These are phyloP conservation scores for Trifolium subterraneum DNA, from an alignment of 306 rosid species.

Conservation along the genomic window DNA sequence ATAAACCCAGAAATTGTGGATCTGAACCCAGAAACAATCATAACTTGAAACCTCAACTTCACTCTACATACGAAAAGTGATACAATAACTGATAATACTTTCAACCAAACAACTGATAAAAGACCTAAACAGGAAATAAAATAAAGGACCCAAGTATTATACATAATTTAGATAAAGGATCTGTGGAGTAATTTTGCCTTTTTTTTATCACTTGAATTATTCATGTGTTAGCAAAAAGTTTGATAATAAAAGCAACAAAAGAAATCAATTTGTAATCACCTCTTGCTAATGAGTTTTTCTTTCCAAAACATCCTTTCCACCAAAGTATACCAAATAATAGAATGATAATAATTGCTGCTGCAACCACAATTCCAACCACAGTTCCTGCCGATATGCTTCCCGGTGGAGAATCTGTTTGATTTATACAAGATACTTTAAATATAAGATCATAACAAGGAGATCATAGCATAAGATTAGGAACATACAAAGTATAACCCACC, in stretches of 20 bases:
- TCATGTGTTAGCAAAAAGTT: neutral
- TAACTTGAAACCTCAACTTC: too few relatives aligned
- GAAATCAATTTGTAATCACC: slow-evolving; percentile 34
- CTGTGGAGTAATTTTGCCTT: too few relatives aligned
- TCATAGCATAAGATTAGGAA: too few relatives aligned
- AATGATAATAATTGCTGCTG: slow-evolving; percentile 35
- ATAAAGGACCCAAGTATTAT: too few relatives aligned
- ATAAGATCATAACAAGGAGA: neutral
- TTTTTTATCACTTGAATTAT: neutral
- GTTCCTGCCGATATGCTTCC: slow-evolving; percentile 36
- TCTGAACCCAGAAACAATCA: too few relatives aligned
- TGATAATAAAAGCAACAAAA: neutral
- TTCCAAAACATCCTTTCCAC: slow-evolving; percentile 41
- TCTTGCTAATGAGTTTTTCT: slow-evolving; percentile 29
- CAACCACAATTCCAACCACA: slow-evolving; percentile 52
- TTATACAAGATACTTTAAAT: neutral
- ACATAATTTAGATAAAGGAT: too few relatives aligned
- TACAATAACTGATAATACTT: too few relatives aligned
- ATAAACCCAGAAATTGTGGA: too few relatives aligned
- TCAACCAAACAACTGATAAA: too few relatives aligned
- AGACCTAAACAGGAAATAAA: too few relatives aligned
- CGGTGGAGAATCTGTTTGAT: slow-evolving; percentile 12
- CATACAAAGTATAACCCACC: slow-evolving; percentile 14
- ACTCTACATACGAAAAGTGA: too few relatives aligned
- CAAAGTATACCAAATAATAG: slow-evolving; percentile 41